Evolutionary conservation across 1,284 basidiomycete genomes (phyloP), one percentile per base, ranked within the genome.

Genomic region (Sporisorium sorghi): DNA sequence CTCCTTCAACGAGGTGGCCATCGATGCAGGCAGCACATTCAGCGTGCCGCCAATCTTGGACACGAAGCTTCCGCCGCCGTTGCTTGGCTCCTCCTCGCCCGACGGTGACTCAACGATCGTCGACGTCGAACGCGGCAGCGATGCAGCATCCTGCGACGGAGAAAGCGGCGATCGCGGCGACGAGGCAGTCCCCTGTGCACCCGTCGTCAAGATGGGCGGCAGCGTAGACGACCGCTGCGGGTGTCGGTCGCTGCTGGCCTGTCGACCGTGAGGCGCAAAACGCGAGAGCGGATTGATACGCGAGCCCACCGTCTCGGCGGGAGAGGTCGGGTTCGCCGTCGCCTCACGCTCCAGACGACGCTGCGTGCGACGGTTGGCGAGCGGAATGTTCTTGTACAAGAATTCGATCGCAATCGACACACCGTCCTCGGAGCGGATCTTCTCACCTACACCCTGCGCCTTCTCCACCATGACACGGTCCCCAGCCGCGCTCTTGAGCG

Each of bases 391-490:
- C 59, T 58, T 66, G 67, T 73, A 76, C 60, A 78, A 51, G 21
- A 79, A 80, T 40, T 71, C 62, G 48, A 80, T 76, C 15, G 80
- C 80, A 7, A 61, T 76, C 6, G 65, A 62, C 2, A 77, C 73
- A 19, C 81, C 81, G 47, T 81, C 65, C 44, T 83, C 81, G 26
- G 69, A 47, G 15, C 77, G 70, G 37, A 83, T 81, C 61, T 68
- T 65, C 28, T 73, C 66, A 3, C 80, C 81, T 6, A 83, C 72
- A 10, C 67, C 60, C 30, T 73, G 66, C 21, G 80, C 81, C 58
- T 81, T 80, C 43, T 77, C 74, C 23, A 76, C 72, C 76, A 83
- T 79, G 50, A 76, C 63, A 10, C 73, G 59, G 52, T 80, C 78
- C 19, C 52, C 52, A 2, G 71, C 67, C 0, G 81, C 80, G 23